Percentiles rank a stretch among this genome's conserved stretches.
phyloP scores from a whole-genome alignment of 169 alveolate species.

The Neospora caninum region DNA sequence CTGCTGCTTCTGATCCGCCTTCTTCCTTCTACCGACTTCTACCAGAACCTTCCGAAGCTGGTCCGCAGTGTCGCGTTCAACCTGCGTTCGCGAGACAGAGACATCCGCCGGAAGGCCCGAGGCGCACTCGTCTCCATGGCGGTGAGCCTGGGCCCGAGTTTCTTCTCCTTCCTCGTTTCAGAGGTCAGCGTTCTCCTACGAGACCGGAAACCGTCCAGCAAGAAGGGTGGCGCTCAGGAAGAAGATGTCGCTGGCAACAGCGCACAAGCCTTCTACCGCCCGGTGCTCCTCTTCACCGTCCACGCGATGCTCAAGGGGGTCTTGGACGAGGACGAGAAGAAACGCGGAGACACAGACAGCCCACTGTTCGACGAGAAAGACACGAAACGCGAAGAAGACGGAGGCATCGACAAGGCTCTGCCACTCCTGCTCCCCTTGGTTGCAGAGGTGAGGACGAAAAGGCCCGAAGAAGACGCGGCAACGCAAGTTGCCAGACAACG shows the following conservation, averaged over 20 bases:
- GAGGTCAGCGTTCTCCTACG: conserved; percentile 41
- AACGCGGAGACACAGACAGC: not conserved
- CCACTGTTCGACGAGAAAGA: not conserved
- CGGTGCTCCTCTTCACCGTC: conserved; percentile 57
- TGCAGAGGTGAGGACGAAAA: conserved; percentile 36
- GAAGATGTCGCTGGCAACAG: not conserved
- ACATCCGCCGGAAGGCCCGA: conserved; percentile 65
- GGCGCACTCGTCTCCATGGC: conserved; percentile 53
- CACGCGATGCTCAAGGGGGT: conserved; percentile 60
- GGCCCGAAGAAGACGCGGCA: too few species aligned
- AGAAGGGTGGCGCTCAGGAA: conserved; percentile 41
- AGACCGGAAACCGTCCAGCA: conserved; percentile 1
- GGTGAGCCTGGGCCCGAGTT: conserved; percentile 46
- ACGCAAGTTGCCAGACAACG: too few species aligned
- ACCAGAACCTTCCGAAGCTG: conserved; percentile 65
- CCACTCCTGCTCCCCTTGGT: conserved; percentile 60
- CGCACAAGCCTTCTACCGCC: conserved; percentile 48
- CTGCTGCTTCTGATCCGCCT: conserved; percentile 47
- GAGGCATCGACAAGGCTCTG: conserved; percentile 35
- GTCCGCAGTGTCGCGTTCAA: conserved; percentile 56
- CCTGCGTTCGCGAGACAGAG: conserved; percentile 62
- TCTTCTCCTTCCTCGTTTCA: conserved; percentile 57
- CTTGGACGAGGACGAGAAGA: conserved; percentile 20
- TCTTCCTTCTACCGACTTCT: conserved; percentile 55
- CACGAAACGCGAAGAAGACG: not conserved